Evolutionary conservation across 139 green algal genomes (phyloP).

Genomic region (Volvox reticuliferus): DNA sequence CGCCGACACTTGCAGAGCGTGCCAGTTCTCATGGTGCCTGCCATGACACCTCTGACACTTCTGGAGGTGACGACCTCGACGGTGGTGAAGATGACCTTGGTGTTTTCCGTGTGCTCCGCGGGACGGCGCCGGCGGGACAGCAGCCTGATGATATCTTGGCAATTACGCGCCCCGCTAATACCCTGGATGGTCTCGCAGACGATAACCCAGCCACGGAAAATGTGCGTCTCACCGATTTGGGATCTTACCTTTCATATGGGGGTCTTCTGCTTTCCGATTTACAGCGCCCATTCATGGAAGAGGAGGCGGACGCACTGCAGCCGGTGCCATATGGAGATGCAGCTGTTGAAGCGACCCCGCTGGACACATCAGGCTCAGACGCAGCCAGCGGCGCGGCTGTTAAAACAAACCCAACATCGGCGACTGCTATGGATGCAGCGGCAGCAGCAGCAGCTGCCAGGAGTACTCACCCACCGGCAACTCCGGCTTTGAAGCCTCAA

Average conservation of each 20-base stretch:
- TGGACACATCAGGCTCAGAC: not conserved
- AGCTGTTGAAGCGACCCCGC: not conserved
- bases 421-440: not conserved
- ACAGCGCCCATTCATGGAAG: not conserved
- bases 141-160: not conserved
- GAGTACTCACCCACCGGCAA: not conserved
- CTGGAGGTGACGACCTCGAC: not conserved
- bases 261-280: not conserved
- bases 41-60: not conserved
- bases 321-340: not conserved
- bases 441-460: not conserved
- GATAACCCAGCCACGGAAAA: not conserved
- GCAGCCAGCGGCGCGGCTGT: not conserved
- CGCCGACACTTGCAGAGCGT: no score
- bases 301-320: not conserved
- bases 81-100: no score
- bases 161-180: no score
- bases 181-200: not conserved
- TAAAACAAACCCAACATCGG: not conserved
- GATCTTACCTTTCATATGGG: not conserved
- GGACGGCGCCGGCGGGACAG: not conserved
- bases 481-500: no score
- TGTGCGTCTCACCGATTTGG: not conserved
- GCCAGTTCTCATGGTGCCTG: not conserved
- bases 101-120: not conserved